A percentile compares a stretch with the other conserved stretches of the same genome.
Evolutionary conservation across 129 eudicot genomes (phyloP).

Genomic region (Lactuca sativa): DNA sequence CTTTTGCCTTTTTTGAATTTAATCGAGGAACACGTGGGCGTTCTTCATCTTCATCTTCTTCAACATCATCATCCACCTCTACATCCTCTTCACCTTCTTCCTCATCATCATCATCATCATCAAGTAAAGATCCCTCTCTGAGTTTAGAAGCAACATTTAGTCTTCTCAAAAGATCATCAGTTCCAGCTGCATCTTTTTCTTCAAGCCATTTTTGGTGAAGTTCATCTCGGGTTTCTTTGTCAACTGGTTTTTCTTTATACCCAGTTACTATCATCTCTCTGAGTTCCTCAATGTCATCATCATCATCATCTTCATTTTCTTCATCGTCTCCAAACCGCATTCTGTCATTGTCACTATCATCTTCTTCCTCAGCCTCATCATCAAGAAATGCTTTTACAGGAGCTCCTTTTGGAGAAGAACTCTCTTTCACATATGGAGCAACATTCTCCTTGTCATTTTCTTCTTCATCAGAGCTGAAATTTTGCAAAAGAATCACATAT

Average conservation of each 20-base stretch:
- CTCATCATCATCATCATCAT: conserved; percentile 44
- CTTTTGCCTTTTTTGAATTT: conserved; percentile 53
- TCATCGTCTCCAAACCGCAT: conserved; percentile 54
- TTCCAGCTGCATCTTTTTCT: conserved; percentile 92
- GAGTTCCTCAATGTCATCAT: conserved; percentile 63
- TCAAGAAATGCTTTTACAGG: conserved; percentile 77
- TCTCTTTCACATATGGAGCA: conserved; percentile 34
- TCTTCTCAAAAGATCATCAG: conserved; percentile 72
- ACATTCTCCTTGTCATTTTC: conserved; percentile 73
- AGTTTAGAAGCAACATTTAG: conserved; percentile 50
- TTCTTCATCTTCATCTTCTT: conserved; percentile 43
- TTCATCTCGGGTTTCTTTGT: conserved; percentile 68
- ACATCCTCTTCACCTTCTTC: conserved; percentile 34
- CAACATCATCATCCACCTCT: conserved; percentile 34
- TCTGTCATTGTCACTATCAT: conserved; percentile 79
- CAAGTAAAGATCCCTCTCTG: conserved; percentile 45
- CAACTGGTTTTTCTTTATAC: conserved; percentile 61
- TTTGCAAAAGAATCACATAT: conserved; percentile 6
- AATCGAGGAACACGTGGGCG: conserved; percentile 40
- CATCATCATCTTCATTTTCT: conserved; percentile 67
- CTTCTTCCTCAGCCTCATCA: conserved; percentile 90
- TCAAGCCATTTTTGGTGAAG: conserved; percentile 97
- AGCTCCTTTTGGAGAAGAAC: conserved; percentile 63
- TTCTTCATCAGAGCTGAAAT: conserved; percentile 74
- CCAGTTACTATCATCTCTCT: conserved; percentile 67